phyloP scores from a whole-genome alignment of 176 grass and related monocot species.

The Tuctoria greenei region DNA sequence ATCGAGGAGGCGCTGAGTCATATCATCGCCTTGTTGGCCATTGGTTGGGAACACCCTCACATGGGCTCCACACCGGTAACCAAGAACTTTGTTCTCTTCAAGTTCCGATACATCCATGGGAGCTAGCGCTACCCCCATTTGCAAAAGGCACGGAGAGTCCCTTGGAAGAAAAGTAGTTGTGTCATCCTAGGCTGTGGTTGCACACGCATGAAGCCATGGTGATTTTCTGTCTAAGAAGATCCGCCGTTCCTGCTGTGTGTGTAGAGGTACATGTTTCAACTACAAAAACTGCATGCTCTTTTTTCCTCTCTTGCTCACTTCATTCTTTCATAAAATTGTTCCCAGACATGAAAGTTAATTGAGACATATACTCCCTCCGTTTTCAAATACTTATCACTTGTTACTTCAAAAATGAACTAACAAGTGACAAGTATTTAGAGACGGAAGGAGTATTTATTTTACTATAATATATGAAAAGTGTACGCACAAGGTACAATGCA shows the following conservation, averaged over 20 bases:
- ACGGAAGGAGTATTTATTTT: background rate
- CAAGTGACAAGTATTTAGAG: no score
- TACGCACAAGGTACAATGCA: background rate
- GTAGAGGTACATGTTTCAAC: background rate
- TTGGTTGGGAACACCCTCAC: constrained; percentile 40
- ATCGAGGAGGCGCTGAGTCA: constrained; percentile 36
- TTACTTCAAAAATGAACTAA: no score
- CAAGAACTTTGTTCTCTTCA: constrained; percentile 31
- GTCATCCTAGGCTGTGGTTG: background rate
- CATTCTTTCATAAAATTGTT: background rate
- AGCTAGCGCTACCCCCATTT: background rate
- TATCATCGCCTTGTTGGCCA: constrained; percentile 22
- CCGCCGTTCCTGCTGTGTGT: background rate
- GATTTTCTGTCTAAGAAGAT: constrained; percentile 33
- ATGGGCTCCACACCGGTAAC: constrained; percentile 39
- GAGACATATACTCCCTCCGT: no score
- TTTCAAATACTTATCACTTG: no score
- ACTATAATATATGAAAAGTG: background rate
- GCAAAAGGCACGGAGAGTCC: background rate
- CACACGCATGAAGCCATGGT: background rate
- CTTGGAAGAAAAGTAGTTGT: background rate
- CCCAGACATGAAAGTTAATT: background rate
- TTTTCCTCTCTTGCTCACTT: background rate
- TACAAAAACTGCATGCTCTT: background rate
- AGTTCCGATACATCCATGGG: constrained; percentile 31